Evolutionary conservation across 164 flowering plant genomes (phyloP), one percentile per base, ranked within the genome.

Genomic region (Dillenia turbinata): DNA sequence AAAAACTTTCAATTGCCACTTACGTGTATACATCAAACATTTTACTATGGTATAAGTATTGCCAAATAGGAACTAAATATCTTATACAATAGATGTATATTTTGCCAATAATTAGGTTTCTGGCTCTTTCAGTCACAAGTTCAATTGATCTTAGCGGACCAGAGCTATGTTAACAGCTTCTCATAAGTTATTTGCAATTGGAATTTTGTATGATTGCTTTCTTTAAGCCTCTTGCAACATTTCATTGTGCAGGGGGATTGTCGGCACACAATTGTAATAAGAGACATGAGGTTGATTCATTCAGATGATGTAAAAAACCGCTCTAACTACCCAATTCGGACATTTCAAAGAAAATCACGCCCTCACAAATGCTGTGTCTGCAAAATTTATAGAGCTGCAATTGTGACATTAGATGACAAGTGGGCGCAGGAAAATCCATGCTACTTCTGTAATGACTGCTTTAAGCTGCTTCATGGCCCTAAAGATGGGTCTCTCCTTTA

Each of bases 211-310:
- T 26, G 2, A 26, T 26, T 26, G 40, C 40, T 26, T 26, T 5
- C 40, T 26, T 26, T 5, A 26, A 26, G 40, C 47, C 8, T 22
- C 40, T 60, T 60, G 9, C 63, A 44, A 11, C 33, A 43, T 49
- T 10, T 9, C 22, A 53, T 59, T 60, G n/a, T 50, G 4, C 70
- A 92, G 92, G 97, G 95, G 47, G 83, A 83, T 49, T 89, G 94
- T 80, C 83, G 77, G 73, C 96, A 94, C 63, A 59, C 70, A 7
- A 69, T 89, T n/a, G 90, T 94, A 43, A 68, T 94, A 13, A 78
- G 99, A 64, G 97, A 94, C 71, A 84, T 89, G 97, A 84, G 97
- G 75, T 57, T 91, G 69, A 68, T 91, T 65, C 96, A 89, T 66
- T 85, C 91, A 0, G 96, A 89, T 16, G 97, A 94, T 59, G 77